Evolutionary conservation across 768 basidiomycete species (phyloP), one percentile per base, ranked within the genome.

Genomic region (Russula sp.): DNA sequence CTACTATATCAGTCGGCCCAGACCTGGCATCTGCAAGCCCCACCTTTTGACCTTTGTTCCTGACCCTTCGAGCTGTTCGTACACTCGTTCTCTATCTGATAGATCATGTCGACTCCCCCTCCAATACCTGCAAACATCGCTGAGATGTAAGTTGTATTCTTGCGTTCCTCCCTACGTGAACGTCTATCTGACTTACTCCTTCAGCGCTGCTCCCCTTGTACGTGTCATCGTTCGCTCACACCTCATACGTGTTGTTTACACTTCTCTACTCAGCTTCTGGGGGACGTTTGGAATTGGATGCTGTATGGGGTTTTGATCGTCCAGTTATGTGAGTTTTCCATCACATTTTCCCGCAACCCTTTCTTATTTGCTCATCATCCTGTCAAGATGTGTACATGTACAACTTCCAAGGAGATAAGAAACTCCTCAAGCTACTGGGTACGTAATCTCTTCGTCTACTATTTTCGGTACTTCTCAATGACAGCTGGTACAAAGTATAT

Each of bases 281-380:
- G 62, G 18, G n/a, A 6, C 2, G 2, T 63, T 18, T 63, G 40
- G 50, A 63, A 63, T 13, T 63, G 62, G 62, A 39, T 34, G 6
- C 47, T 63, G 40, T 63, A 45, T 45, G 62, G 62, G 1, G 62
- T 57, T 37, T n/a, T 63, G 13, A 16, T 47, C 4, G 62, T 63
- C 42, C 62, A 63, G 27, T 2, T 42, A 4, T 63, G 62, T 63
- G 27, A 16, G 56, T 14, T 11, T 14, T 2, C 3, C 18, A 6
- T 27, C 7, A 3, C 47, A 16, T 40, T 3, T 6, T 20, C 27
- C 1, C 31, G 5, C n/a, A 14, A 13, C 6, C 18, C 32, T 4
- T 6, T 39, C n/a, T 44, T 13, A 8, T 5, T 16, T 20, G 31
- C 50, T 59, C 9, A 59, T 22, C 7, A 9, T 3, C 1, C 6